phyloP scores from a whole-genome alignment of 768 basidiomycete species.

The Inosperma sp. region DNA sequence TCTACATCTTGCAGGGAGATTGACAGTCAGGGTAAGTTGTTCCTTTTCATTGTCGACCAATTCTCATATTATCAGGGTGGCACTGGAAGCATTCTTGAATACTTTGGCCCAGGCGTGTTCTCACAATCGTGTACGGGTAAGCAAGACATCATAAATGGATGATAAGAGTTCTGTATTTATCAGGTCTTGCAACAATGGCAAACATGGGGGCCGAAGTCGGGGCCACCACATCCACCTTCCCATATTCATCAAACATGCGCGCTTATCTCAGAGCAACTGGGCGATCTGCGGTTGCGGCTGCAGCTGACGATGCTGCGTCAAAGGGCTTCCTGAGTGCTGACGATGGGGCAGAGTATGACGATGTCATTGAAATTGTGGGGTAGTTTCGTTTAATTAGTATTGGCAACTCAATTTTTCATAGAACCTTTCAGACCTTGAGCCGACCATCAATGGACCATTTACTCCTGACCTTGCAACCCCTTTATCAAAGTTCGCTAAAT shows the following conservation, averaged over 20 bases:
- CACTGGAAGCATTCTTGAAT: constrained; percentile 93
- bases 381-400: constrained; percentile 5
- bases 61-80: constrained; percentile 56
- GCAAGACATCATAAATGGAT: constrained; percentile 7
- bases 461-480: constrained; percentile 96
- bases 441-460: constrained; percentile 94
- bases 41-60: not conserved
- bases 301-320: constrained; percentile 79
- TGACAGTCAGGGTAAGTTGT: constrained; percentile 81
- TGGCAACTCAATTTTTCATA: constrained; percentile 25
- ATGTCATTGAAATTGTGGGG: constrained; percentile 87
- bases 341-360: constrained; percentile 87
- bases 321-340: constrained; percentile 80
- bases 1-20: constrained; percentile 86
- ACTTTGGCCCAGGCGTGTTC: constrained; percentile 90
- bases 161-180: not conserved
- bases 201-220: constrained; percentile 99
- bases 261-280: constrained; percentile 88
- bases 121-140: constrained; percentile 89
- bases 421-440: constrained; percentile 87
- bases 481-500: constrained; percentile 77
- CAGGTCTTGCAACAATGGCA: constrained; percentile 88
- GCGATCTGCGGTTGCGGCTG: constrained; percentile 76
- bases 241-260: constrained; percentile 88
- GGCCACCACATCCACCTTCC: constrained; percentile 98